Evolutionary conservation across 331 rosid species (phyloP), one percentile per base, ranked within the genome.

Genomic region (Saraca asoca): DNA sequence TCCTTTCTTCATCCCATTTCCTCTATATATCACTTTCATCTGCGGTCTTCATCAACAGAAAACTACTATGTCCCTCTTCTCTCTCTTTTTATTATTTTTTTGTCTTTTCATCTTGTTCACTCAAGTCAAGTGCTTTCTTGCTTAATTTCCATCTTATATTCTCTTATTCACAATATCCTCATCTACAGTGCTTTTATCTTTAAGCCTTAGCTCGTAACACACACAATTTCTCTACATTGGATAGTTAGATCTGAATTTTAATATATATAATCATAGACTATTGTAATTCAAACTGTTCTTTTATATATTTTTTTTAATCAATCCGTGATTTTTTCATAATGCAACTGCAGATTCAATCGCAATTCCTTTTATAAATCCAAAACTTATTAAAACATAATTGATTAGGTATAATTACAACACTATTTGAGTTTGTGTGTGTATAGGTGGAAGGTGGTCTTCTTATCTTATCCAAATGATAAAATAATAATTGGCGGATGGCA

Each of bases 391-490:
- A n/a, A n/a, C n/a, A n/a, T n/a, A n/a, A n/a, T n/a, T n/a, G n/a
- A n/a, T n/a, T n/a, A n/a, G n/a, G n/a, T n/a, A n/a, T n/a, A n/a
- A n/a, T n/a, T n/a, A n/a, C n/a, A n/a, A n/a, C n/a, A n/a, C n/a
- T n/a, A n/a, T n/a, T n/a, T n/a, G n/a, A 24, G 2, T 24, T 3
- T 24, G 31, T 24, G 31, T 3, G 31, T 1, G 3, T 24, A 24
- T 24, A 24, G 1, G 31, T 24, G 31, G 31, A 24, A 24, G 31
- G 31, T 24, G 44, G 5, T 34, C 33, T 75, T 75, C 77, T 81
- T 79, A 76, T 79, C 82, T 76, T 83, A 83, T 83, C 80, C 45
- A 76, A 71, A 38, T 38, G 42, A 5, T 60, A 62, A 68, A 6
- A 71, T 67, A 60, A 86, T 81, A 57, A 69, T 73, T 64, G 73